These are phyloP conservation scores for Fraxinus cuspidata DNA, from an alignment of 257 asterid genomes.

Conservation along the genomic window DNA sequence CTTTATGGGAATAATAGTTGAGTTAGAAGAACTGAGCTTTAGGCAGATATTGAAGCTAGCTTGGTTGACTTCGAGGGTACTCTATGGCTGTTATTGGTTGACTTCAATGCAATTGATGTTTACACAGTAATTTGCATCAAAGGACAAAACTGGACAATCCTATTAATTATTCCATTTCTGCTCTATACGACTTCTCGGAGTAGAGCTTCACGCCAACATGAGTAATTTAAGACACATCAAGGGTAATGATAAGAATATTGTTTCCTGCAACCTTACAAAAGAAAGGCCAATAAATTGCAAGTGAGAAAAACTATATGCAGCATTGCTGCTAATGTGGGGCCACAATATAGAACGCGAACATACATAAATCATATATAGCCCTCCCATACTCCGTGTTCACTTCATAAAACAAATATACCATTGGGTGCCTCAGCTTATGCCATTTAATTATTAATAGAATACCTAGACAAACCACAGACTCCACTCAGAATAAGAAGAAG, in stretches of 20 bases:
- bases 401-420: slow-evolving; percentile 31
- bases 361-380: neutral
- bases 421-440: slow-evolving; percentile 5
- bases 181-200: slow-evolving; percentile 7
- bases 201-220: neutral
- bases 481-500: no score
- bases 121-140: neutral
- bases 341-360: slow-evolving; percentile 1
- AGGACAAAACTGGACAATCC: slow-evolving; percentile 6
- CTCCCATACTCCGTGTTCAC: neutral
- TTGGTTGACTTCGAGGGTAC: no score
- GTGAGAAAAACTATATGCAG: no score
- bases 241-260: neutral
- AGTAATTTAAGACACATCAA: neutral
- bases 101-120: no score
- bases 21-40: no score
- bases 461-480: neutral
- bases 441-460: neutral
- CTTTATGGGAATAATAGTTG: no score
- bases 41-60: no score
- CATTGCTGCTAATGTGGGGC: no score
- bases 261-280: slow-evolving; percentile 4
- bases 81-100: no score
- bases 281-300: no score
- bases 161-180: slow-evolving; percentile 8